Base-by-base conservation (phyloP, 1,284 basidiomycete genomes). In the Irpex sp. region DNA sequence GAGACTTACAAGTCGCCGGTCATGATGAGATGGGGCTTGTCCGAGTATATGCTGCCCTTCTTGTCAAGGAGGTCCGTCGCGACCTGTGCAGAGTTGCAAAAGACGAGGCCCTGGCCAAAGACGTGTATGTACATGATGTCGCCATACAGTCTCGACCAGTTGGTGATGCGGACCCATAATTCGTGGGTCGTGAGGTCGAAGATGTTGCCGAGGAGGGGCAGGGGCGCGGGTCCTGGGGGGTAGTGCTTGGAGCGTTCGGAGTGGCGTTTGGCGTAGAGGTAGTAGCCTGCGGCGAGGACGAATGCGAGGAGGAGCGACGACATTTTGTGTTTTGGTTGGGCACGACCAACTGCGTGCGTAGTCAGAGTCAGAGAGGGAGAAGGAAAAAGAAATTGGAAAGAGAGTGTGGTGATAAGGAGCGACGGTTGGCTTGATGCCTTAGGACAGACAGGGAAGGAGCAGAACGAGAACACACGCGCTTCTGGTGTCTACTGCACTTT, bases 21-120 rank as follows among this genome's bases (percentile, higher is more conserved):
- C 88, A 90, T 90, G 58, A 86, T 76, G 39, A 90, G 75, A 39
- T 76, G 75, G 0, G 87, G 86, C 67, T 86, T 88, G 72, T 90
- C 88, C 19, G 86, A 84, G 71, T 90, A 91, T 59, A 88, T 84
- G 6, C 79, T 76, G 19, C 87, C 86, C 36, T 83, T 81, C 68
- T 82, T 86, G 63, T 89, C 87, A 64, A 91, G 75, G 57, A 91
- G 73, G 52, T 89, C 88, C 48, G 76, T 75, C 0, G 79, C 82
- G 0, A 79, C 83, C 57, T 87, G 79, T 5, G 80, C 77, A 54
- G 78, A 82, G 72, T 85, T 88, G 63, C 89, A 68, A 73, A 90
- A 85, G 57, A 89, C 77, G 51, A 90, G 77, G 14, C 82, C 80
- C 62, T 85, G 82, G 2, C 86, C 86, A 45, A 88, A 77, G 28